These are phyloP conservation scores for Hypericum androsaemum DNA, from an alignment of 345 rosid species.

Conservation along the genomic window DNA sequence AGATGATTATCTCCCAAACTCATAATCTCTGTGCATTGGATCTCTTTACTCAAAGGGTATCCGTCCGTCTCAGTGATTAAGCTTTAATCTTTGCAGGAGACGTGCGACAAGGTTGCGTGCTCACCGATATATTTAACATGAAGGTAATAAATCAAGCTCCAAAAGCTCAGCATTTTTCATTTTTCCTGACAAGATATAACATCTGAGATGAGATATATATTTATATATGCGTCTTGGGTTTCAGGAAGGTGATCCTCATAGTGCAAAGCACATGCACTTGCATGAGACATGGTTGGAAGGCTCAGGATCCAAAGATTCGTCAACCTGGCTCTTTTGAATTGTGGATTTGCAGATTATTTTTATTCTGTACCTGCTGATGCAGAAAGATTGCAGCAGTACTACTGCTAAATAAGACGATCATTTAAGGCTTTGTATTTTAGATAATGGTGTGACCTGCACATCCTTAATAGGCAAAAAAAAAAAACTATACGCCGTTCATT, in stretches of 20 bases:
- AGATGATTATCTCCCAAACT: not conserved
- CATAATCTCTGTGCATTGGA: not conserved
- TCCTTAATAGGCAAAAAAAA: too few relatives aligned
- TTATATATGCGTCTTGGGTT: constrained; percentile 4
- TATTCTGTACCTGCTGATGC: too few relatives aligned
- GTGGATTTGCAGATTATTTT: too few relatives aligned
- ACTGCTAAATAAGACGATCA: too few relatives aligned
- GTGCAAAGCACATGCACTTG: constrained; percentile 48
- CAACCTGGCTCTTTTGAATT: constrained; percentile 29
- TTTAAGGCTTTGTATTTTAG: too few relatives aligned
- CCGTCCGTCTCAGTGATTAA: not conserved
- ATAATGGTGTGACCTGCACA: too few relatives aligned
- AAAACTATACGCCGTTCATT: too few relatives aligned
- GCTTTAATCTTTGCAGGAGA: constrained; percentile 33
- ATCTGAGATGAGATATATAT: not conserved
- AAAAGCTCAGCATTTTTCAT: not conserved
- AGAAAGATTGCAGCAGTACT: too few relatives aligned
- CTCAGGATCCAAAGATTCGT: constrained; percentile 31
- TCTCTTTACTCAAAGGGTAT: not conserved
- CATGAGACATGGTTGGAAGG: constrained; percentile 67
- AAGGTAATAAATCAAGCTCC: constrained; percentile 31
- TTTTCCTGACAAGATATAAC: not conserved
- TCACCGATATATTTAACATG: constrained; percentile 34
- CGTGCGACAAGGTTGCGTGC: constrained; percentile 46
- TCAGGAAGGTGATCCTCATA: constrained; percentile 28